Base-by-base conservation (phyloP, 2,329 filamentous ascomycete species). In the Cladobotryum mycophilum region DNA sequence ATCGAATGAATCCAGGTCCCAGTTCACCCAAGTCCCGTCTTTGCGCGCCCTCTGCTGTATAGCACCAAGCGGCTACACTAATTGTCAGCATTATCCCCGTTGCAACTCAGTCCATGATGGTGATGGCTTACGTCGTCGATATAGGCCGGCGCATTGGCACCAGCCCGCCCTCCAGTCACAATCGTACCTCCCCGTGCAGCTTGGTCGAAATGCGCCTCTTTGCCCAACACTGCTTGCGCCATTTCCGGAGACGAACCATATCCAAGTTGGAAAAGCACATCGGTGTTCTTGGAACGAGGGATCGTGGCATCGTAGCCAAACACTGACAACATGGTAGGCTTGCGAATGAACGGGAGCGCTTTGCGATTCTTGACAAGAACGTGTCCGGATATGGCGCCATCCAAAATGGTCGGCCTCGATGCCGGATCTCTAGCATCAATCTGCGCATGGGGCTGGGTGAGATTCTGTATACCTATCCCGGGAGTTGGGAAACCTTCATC, bases 291-390 rank as follows among this genome's bases (percentile, higher is more conserved):
- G 14, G 75, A 76, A 0, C 64, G 61, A 0, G 70, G 61, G 0
- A 72, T 60, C 0, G 71, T 71, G 4, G 89, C 89, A 79, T 88
- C 71, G 74, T 82, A 72, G 58, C 86, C 69, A 71, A 82, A 75
- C 61, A 85, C 66, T 60, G 80, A 76, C 71, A 85, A 56, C 65
- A 79, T 74, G 48, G 70, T 67, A 5, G 72, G 82, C 50, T 74
- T 73, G 48, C 75, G 78, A 47, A 61, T 65, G 35, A 92, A 74
- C 0, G 88, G 88, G 6, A 92, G 70, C 0, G 76, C 71, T 7
- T 74, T 73, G 42, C 76, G 74, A 65, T 95, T 93, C 73, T 95
- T 95, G 48, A 95, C 73, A 1, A 95, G 74, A 22, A 91, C 86
- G 46, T 86, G 88, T 4, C 81, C 79, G 7, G 79, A 73, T n/a